Conservation (phyloP, 2,329 filamentous ascomycete genomes). For the Cytospora paraplurivora region DNA sequence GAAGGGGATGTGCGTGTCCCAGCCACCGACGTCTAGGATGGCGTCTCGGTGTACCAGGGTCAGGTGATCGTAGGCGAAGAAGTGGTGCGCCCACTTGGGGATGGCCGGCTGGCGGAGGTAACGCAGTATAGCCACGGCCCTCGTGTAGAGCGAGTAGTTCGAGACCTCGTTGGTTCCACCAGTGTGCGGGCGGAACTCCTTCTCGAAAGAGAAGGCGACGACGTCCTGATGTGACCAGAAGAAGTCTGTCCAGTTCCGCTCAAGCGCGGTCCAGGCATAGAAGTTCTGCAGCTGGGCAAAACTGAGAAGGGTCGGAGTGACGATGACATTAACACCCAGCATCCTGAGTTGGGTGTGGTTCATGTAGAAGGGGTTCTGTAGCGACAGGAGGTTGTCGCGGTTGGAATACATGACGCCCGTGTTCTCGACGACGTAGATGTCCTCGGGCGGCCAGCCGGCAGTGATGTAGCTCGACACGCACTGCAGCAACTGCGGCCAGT, state of each 20-base stretch:
- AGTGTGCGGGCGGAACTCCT: conserved; percentile 37
- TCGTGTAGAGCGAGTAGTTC: conserved; percentile 45
- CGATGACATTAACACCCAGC: conserved; percentile 54
- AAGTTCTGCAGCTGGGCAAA: conserved; percentile 60
- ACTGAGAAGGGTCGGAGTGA: conserved; percentile 52
- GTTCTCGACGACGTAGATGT: conserved; percentile 59
- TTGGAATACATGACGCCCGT: conserved; percentile 55
- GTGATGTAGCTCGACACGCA: conserved; percentile 56
- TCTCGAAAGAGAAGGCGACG: conserved; percentile 47
- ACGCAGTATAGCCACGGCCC: conserved; percentile 40
- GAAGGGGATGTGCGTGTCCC: conserved; percentile 54
- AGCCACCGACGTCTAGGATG: conserved; percentile 48
- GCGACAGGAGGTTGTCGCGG: conserved; percentile 43
- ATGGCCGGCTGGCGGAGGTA: conserved; percentile 40
- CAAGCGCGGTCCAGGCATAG: conserved; percentile 48
- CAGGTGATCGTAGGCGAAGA: conserved; percentile 54
- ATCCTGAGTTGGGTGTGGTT: conserved; percentile 50
- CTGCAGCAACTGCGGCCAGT: conserved; percentile 55
- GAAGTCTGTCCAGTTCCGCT: conserved; percentile 50
- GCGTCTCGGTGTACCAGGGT: conserved; percentile 51
- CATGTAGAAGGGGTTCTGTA: conserved; percentile 57
- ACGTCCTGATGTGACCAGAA: conserved; percentile 59
- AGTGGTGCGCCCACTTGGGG: conserved; percentile 49
- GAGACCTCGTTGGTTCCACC: conserved; percentile 43
- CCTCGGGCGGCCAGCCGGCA: conserved; percentile 54